Conservation (phyloP, 2,329 filamentous ascomycete genomes). For the Aspergillus ochraceus region DNA sequence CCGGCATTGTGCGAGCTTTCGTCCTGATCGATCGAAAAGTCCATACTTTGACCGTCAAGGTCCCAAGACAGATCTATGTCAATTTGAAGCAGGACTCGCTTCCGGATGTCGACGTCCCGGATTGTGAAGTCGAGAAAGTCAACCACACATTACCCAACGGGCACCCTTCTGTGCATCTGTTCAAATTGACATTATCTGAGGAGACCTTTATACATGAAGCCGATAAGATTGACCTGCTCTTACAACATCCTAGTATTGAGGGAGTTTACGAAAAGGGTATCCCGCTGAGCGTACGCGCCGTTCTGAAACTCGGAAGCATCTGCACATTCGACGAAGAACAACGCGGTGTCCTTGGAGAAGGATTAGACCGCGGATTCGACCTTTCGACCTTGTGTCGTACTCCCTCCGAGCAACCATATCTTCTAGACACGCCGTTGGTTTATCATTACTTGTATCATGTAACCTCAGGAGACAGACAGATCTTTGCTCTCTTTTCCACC, state of each 20-base stretch:
- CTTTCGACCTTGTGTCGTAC: constrained; percentile 71
- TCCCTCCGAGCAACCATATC: constrained; percentile 69
- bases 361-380: constrained; percentile 91
- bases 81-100: constrained; percentile 86
- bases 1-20: constrained; percentile 83
- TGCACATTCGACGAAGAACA: constrained; percentile 94
- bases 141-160: constrained; percentile 92
- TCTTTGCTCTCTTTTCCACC: constrained; percentile 92
- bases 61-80: constrained; percentile 84
- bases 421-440: constrained; percentile 70
- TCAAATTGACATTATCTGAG: constrained; percentile 89
- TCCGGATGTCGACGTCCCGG: constrained; percentile 82
- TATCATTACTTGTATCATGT: constrained; percentile 96
- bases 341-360: constrained; percentile 85
- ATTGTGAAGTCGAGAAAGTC: constrained; percentile 88
- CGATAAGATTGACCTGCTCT: constrained; percentile 77
- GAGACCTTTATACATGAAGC: constrained; percentile 81
- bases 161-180: constrained; percentile 88
- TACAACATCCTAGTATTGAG: constrained; percentile 92
- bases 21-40: constrained; percentile 93
- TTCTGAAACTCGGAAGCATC: constrained; percentile 84
- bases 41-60: constrained; percentile 82
- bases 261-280: constrained; percentile 96
- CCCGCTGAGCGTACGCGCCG: constrained; percentile 79
- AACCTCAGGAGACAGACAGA: constrained; percentile 82